Evolutionary conservation across 2,329 filamentous ascomycete species (phyloP).

Genomic region (Meredithiella fracta): DNA sequence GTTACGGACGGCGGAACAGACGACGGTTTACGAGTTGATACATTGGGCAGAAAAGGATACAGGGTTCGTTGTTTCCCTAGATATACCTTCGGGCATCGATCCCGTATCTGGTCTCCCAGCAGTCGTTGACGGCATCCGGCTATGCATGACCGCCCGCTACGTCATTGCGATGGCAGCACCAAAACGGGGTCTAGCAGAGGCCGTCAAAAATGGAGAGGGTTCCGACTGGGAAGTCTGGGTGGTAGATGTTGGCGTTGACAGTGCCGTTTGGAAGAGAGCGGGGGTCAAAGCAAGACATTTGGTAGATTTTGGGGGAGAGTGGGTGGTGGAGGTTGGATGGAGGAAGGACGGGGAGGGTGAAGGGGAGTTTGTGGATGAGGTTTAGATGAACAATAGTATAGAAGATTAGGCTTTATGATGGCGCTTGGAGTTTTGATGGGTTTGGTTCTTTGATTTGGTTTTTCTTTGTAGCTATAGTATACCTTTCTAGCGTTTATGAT

Average conservation of each 20-base stretch:
- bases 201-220: constrained; percentile 38
- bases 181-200: constrained; percentile 67
- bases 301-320: constrained; percentile 74
- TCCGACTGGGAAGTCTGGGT: constrained; percentile 66
- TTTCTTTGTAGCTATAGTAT: no score
- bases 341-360: constrained; percentile 12
- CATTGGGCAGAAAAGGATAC: constrained; percentile 86
- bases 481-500: no score
- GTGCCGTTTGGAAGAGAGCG: constrained; percentile 70
- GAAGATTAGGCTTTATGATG: background rate
- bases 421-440: background rate
- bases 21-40: constrained; percentile 74
- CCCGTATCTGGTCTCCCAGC: constrained; percentile 54
- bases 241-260: constrained; percentile 71
- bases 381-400: no score
- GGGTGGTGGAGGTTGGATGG: constrained; percentile 38
- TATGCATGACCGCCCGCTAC: constrained; percentile 68
- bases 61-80: constrained; percentile 69
- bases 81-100: constrained; percentile 78
- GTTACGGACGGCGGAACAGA: constrained; percentile 64
- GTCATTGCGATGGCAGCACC: constrained; percentile 78
- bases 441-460: no score
- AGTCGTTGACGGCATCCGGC: constrained; percentile 54
- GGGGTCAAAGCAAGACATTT: constrained; percentile 67
- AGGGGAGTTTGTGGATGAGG: background rate